Conservation (phyloP, 768 basidiomycete genomes). For the Lactifluus piperatus region DNA sequence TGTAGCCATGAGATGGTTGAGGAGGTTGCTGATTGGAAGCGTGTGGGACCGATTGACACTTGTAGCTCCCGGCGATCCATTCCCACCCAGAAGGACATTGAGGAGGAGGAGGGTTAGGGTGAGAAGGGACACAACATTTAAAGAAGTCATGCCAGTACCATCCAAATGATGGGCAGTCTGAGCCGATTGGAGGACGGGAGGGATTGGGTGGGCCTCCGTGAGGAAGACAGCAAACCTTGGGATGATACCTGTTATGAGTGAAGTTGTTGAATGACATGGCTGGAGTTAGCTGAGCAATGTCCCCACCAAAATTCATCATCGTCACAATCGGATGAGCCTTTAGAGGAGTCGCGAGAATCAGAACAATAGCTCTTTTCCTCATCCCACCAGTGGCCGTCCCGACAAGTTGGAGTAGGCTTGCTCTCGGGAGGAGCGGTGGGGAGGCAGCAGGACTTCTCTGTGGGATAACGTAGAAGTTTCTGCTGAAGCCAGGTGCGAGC, state of each 20-base stretch:
- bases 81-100: constrained; percentile 36
- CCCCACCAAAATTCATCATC: constrained; percentile 29
- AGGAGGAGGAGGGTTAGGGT: constrained; percentile 35
- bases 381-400: constrained; percentile 16
- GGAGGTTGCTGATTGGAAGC: constrained; percentile 28
- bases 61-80: constrained; percentile 34
- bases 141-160: constrained; percentile 43
- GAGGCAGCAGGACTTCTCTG: constrained; percentile 18
- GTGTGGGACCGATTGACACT: constrained; percentile 34
- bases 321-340: not conserved
- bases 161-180: constrained; percentile 36
- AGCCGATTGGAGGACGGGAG: constrained; percentile 40
- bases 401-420: constrained; percentile 8
- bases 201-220: constrained; percentile 34
- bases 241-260: constrained; percentile 23
- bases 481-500: not conserved
- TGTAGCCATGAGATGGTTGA: constrained; percentile 29
- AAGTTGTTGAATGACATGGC: not conserved
- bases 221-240: constrained; percentile 37
- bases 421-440: constrained; percentile 13
- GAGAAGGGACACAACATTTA: constrained; percentile 45
- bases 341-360: constrained; percentile 1
- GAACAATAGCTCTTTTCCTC: not conserved
- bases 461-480: not conserved
- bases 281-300: not conserved